phyloP scores from a whole-genome alignment of 2,329 filamentous ascomycete species.

The Colletotrichum sp. region DNA sequence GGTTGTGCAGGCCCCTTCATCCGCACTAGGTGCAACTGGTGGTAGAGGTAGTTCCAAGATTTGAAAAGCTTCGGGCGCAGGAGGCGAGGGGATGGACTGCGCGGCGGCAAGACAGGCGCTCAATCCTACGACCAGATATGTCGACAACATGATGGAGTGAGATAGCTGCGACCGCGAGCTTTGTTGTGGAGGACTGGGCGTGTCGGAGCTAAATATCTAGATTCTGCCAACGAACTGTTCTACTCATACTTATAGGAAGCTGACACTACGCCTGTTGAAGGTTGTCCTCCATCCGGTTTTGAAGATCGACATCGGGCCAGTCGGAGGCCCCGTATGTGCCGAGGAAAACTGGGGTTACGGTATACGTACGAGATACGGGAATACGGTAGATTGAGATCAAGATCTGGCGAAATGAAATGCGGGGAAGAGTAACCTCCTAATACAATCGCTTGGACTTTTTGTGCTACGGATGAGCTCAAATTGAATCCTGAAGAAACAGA shows the following conservation, averaged over 20 bases:
- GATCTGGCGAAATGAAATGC: not conserved
- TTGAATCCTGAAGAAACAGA: too few species aligned
- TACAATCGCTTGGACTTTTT: not conserved
- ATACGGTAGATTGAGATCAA: not conserved
- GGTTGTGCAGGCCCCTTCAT: constrained; percentile 34
- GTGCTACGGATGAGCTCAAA: too few species aligned
- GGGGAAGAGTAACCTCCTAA: not conserved
- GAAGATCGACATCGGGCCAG: not conserved
- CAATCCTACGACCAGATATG: not conserved
- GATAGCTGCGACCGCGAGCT: not conserved
- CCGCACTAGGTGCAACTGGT: constrained; percentile 31
- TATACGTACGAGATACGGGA: not conserved
- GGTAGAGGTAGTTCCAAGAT: constrained; percentile 40
- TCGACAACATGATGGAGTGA: not conserved
- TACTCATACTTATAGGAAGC: not conserved
- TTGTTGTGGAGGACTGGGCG: not conserved
- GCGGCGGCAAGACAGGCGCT: not conserved
- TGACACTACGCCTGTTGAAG: not conserved
- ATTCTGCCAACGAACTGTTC: not conserved
- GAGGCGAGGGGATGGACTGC: constrained; percentile 24
- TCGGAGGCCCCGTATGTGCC: not conserved
- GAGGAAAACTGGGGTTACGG: not conserved
- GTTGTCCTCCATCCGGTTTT: not conserved
- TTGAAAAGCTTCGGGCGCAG: constrained; percentile 36
- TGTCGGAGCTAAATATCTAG: not conserved